These are phyloP conservation scores for Chloropicon primus DNA, from an alignment of 139 green algal species.

Conservation along the genomic window DNA sequence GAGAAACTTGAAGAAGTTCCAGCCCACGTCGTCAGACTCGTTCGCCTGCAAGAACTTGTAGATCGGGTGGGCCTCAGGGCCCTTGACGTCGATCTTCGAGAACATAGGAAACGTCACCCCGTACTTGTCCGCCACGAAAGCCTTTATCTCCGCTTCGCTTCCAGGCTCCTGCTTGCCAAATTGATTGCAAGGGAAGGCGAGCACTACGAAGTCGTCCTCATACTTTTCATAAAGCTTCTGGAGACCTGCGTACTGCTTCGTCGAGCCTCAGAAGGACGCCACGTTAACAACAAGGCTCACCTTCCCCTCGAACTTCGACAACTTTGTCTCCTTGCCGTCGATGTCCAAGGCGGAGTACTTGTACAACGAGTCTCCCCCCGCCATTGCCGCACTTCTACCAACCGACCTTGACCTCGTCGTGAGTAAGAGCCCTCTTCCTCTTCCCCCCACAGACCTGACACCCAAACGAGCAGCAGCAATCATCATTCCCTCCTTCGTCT, in stretches of 20 bases:
- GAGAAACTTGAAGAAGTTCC: background rate
- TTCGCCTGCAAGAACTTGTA: slow-evolving; percentile 47
- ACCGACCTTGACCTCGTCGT: too few species aligned
- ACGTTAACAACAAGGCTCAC: slow-evolving; percentile 63
- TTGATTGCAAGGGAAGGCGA: slow-evolving; percentile 67
- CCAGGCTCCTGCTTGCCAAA: slow-evolving; percentile 65
- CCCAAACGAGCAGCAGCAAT: too few species aligned
- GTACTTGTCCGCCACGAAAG: slow-evolving; percentile 34
- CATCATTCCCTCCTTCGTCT: too few species aligned
- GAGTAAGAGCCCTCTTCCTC: too few species aligned
- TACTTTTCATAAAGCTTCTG: slow-evolving; percentile 61
- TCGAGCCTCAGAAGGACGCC: slow-evolving; percentile 55
- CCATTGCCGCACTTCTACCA: too few species aligned
- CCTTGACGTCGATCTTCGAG: slow-evolving; percentile 55
- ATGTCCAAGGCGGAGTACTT: slow-evolving; percentile 8
- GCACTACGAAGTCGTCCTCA: slow-evolving; percentile 37
- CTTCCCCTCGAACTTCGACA: slow-evolving; percentile 42
- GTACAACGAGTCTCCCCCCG: background rate
- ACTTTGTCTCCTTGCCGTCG: slow-evolving; percentile 28
- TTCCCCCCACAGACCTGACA: too few species aligned
- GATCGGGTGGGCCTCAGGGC: slow-evolving; percentile 33
- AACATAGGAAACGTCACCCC: slow-evolving; percentile 47
- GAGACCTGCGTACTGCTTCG: slow-evolving; percentile 59
- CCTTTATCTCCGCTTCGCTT: slow-evolving; percentile 41
- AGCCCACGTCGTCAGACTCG: background rate